Percentiles rank a stretch among this genome's conserved stretches.
Evolutionary conservation across 495 filamentous ascomycete species (phyloP).

Genomic region (Penicillium chermesinum): DNA sequence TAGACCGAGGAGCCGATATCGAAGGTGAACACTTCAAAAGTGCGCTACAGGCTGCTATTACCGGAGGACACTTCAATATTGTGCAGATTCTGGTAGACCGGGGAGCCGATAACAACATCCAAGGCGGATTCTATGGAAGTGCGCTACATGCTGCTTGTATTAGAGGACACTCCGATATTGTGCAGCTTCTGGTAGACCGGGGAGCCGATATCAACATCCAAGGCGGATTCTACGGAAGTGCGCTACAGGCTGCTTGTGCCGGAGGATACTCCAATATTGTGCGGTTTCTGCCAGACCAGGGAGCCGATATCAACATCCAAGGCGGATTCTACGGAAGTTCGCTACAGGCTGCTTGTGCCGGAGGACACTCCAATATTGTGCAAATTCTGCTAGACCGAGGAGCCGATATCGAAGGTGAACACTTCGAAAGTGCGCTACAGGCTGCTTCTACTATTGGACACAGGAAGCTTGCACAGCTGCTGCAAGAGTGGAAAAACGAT

Average conservation of each 20-base stretch:
- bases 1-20: constrained; percentile 1
- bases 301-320: not conserved
- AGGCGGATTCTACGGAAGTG: not conserved
- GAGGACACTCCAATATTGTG: not conserved
- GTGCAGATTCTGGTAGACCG: not conserved
- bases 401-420: not conserved
- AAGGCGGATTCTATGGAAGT: not conserved
- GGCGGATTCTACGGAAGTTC: not conserved
- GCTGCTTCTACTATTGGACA: no score
- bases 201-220: not conserved
- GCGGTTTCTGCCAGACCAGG: not conserved
- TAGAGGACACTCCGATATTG: not conserved
- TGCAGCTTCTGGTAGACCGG: not conserved
- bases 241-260: not conserved
- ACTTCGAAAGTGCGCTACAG: no score
- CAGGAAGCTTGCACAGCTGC: no score
- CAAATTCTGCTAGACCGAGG: not conserved
- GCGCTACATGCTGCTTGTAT: not conserved
- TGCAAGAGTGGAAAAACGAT: no score
- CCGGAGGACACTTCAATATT: not conserved
- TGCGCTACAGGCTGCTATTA: not conserved
- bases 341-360: not conserved
- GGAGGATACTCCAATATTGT: not conserved
- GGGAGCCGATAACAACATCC: not conserved
- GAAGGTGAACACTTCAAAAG: not conserved